Conservation (phyloP, 2,329 filamentous ascomycete genomes). For the Phaeomoniella chlamydospora region DNA sequence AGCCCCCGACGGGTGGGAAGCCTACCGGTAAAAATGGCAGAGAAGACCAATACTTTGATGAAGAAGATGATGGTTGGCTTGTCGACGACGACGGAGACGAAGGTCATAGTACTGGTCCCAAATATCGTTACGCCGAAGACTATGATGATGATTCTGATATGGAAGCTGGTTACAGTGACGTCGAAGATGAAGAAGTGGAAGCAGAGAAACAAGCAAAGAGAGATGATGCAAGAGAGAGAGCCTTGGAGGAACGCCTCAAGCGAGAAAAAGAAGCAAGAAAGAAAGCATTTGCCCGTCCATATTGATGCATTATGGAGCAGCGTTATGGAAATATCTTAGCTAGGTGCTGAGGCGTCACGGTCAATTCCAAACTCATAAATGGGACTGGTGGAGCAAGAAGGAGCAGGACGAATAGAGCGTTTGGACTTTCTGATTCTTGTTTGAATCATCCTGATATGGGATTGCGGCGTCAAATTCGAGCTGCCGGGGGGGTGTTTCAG, state of each 20-base stretch:
- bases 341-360: too few species aligned
- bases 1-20: slow-evolving; percentile 12
- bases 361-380: too few species aligned
- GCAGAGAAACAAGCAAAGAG: slow-evolving; percentile 24
- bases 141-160: slow-evolving; percentile 34
- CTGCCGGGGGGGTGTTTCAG: too few species aligned
- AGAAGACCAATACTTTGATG: slow-evolving; percentile 28
- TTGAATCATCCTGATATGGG: too few species aligned
- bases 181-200: slow-evolving; percentile 28
- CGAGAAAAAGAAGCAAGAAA: slow-evolving; percentile 30
- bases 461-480: too few species aligned
- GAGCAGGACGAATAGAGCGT: too few species aligned
- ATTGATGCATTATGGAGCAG: background rate
- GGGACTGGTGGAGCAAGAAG: too few species aligned
- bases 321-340: too few species aligned
- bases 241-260: slow-evolving; percentile 27
- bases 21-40: slow-evolving; percentile 11
- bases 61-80: slow-evolving; percentile 28
- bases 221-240: slow-evolving; percentile 32
- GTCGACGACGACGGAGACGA: slow-evolving; percentile 21
- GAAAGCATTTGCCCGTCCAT: slow-evolving; percentile 18
- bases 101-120: slow-evolving; percentile 12
- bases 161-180: slow-evolving; percentile 32
- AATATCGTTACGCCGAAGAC: slow-evolving; percentile 21
- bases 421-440: too few species aligned